Evolutionary conservation across 2,329 filamentous ascomycete genomes (phyloP), one percentile per base, ranked within the genome.

Genomic region (Sclerotinia subarctica): DNA sequence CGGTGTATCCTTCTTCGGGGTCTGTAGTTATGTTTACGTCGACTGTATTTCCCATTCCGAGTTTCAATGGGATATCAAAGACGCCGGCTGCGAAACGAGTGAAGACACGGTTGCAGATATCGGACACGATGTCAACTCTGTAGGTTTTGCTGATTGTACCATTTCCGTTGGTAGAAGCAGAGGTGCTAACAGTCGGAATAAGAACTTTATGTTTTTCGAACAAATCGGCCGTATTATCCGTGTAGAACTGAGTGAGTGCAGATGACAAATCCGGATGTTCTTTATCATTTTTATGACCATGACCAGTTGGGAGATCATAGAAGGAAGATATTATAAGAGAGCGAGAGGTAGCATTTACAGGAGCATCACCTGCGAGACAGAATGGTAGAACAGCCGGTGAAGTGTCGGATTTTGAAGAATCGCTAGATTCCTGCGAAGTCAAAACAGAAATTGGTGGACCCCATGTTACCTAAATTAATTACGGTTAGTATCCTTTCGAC

Each of bases 81-180:
- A 85, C 74, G 56, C 81, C 80, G 17, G 84, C 79, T 4, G 82
- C 82, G 68, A 85, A 85, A 73, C 84, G 82, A 19, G 84, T 81
- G 53, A 83, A 82, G 4, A 82, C 82, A 4, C 85, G 73, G 70
- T 85, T 85, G 44, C 82, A 83, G 64, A 86, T 77, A n/a, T 86
- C 84, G 69, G 83, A 80, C 44, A 84, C 84, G 83, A 93, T 81
- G 72, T 94, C 91, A 51, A 92, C 83, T 68, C 84, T 82, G 47
- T 71, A 70, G 4, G 53, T 52, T 15, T 32, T 54, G n/a, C 5
- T 42, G 17, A 7, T 8, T 2, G 49, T 17, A 2, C 54, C 35
- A 21, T 42, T 47, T 8, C 19, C 35, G 19, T 44, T 54, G 6
- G 49, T 6, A 15, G 26, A 38, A 2, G 42, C 65, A 3, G 81